A percentile compares a stretch with the other conserved stretches of the same genome.
Conservation (phyloP, 2,329 filamentous ascomycete genomes). For the Ceratocystis ficicola region DNA sequence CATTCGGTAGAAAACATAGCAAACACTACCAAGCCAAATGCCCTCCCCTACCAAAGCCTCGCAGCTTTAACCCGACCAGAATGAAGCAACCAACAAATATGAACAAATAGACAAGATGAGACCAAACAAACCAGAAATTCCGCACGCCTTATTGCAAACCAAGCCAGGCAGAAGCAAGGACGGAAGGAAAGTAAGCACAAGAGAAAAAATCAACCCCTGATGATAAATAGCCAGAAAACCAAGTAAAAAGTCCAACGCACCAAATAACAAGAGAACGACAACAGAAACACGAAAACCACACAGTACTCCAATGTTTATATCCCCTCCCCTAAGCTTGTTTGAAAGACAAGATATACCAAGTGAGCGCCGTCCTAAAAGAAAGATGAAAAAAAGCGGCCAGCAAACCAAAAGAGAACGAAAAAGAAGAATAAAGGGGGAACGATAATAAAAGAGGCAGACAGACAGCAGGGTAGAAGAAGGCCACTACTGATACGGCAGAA, state of each 20-base stretch:
- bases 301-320: conserved; percentile 2
- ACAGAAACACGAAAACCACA: conserved; percentile 9
- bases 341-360: conserved; percentile 13
- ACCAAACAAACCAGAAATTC: conserved; percentile 7
- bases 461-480: neutral
- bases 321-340: conserved; percentile 9
- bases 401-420: conserved; percentile 2
- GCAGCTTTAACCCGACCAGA: neutral
- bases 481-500: neutral
- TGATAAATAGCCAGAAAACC: conserved; percentile 10
- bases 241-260: neutral
- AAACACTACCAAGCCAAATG: conserved; percentile 3
- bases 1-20: neutral
- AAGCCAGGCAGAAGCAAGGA: conserved; percentile 8
- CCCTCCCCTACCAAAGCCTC: neutral
- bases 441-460: conserved; percentile 12
- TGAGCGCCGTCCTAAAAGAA: conserved; percentile 15
- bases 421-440: conserved; percentile 14
- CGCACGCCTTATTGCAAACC: neutral
- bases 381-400: neutral
- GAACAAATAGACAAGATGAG: neutral
- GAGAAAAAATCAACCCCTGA: conserved; percentile 12
- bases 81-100: conserved; percentile 8
- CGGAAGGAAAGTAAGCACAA: neutral
- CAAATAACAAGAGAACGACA: neutral